These are phyloP conservation scores for Nigrograna mackinnonii DNA, from an alignment of 2,329 filamentous ascomycete genomes.

Conservation along the genomic window DNA sequence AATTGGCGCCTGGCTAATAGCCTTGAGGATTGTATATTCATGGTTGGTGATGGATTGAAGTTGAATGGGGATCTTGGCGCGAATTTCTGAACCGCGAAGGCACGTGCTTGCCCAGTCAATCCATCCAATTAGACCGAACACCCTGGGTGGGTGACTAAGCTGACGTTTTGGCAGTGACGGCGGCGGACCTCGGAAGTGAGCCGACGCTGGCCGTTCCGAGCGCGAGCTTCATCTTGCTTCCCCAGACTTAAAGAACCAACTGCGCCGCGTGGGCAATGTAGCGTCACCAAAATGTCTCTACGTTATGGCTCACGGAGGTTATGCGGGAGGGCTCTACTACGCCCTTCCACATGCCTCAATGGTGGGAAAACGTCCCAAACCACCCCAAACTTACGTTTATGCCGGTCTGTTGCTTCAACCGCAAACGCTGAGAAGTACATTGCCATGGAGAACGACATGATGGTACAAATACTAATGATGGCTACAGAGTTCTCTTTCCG, in stretches of 20 bases:
- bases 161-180: constrained; percentile 4
- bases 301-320: constrained; percentile 31
- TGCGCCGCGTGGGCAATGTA: constrained; percentile 21
- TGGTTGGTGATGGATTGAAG: constrained; percentile 17
- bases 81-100: constrained; percentile 28
- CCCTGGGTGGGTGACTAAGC: constrained; percentile 13
- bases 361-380: constrained; percentile 13
- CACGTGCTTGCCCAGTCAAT: constrained; percentile 28
- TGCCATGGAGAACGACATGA: background rate
- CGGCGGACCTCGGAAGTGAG: constrained; percentile 5
- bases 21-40: constrained; percentile 31
- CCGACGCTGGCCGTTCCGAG: constrained; percentile 37
- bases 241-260: constrained; percentile 29
- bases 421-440: constrained; percentile 63
- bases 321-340: constrained; percentile 16
- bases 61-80: constrained; percentile 26
- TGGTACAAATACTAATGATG: background rate
- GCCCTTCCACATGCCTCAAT: constrained; percentile 16
- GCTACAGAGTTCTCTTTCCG: constrained; percentile 70
- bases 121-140: too few relatives aligned
- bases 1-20: constrained; percentile 32
- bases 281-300: constrained; percentile 35
- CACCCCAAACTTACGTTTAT: constrained; percentile 43
- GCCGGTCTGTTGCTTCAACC: constrained; percentile 61
- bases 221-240: constrained; percentile 18